Percentiles rank a stretch among this genome's conserved stretches.
Conservation (phyloP, 2,329 filamentous ascomycete genomes). For the Alternaria alternata region DNA sequence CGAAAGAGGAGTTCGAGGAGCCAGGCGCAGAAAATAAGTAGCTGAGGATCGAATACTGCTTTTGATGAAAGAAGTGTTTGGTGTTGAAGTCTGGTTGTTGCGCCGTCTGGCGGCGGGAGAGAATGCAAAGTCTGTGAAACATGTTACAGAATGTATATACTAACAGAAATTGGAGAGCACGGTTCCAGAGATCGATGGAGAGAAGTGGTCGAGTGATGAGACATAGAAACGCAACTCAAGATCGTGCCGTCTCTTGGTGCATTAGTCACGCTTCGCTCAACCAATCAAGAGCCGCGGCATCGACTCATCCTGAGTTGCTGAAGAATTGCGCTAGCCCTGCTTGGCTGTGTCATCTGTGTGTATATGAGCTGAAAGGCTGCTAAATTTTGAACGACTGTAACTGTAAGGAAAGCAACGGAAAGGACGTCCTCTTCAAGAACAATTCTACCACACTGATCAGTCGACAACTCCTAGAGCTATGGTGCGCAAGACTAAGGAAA, state of each 20-base stretch:
- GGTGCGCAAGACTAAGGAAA: conserved; percentile 42
- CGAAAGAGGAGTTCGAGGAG: background rate
- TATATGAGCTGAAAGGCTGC: background rate
- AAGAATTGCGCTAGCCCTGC: background rate
- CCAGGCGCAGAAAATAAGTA: background rate
- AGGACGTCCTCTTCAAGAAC: background rate
- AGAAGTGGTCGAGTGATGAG: background rate
- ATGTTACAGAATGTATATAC: background rate
- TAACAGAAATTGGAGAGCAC: background rate
- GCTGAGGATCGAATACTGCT: too few relatives aligned
- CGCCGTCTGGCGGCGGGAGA: background rate
- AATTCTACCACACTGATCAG: background rate
- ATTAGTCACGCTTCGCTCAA: background rate
- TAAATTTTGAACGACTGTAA: background rate
- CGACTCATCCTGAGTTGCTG: conserved; percentile 25
- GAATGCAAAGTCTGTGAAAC: background rate
- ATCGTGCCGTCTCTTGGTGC: background rate
- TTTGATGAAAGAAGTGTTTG: background rate
- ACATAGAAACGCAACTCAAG: background rate
- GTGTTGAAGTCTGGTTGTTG: background rate
- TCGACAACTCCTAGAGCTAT: conserved; percentile 19
- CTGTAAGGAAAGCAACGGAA: too few relatives aligned
- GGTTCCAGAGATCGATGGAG: background rate
- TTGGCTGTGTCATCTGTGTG: background rate
- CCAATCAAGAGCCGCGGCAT: conserved; percentile 18